Evolutionary conservation across 768 basidiomycete species (phyloP), one percentile per base, ranked within the genome.

Genomic region (Suillus variegatus): DNA sequence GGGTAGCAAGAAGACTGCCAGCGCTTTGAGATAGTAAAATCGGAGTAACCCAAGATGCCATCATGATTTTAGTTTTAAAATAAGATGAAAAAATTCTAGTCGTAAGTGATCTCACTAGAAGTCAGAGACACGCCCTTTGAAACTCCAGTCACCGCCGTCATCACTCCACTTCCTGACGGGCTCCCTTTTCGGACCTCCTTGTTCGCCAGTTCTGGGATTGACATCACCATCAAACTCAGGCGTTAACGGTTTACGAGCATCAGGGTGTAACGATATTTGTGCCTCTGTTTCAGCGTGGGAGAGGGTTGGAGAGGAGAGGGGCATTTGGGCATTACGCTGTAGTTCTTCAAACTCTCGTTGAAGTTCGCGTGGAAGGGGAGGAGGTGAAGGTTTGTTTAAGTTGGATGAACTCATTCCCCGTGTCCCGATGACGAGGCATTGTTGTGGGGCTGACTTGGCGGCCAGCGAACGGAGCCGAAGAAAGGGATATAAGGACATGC

Each of bases 321-420:
- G 83, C 4, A 77, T 75, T 67, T 86, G 86, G 1, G 87, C 86
- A n/a, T 77, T 79, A 22, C 88, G 85, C 67, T 89, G 84, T 43
- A 95, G 88, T n/a, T 88, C 84, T 73, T 97, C 93, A 65, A 96
- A 96, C 76, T 95, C 93, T 62, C 86, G 87, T 73, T 97, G 95
- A 64, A 93, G 84, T 32, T 86, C 83, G 2, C 80, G 80, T 1
- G 94, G 91, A 16, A 97, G 85, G 0, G 91, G 85, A 2, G 90
- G 91, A 0, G 95, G 95, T 0, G 86, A 78, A 0, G 94, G 94
- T 0, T 86, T 83, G 60, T 80, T 82, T 35, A 89, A 73, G 0
- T 71, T 76, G 10, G 83, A 71, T 14, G 76, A 72, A 60, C 76
- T 68, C 55, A 72, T 66, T 36, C 74, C 69, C 16, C 69, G 69